Percentiles rank a stretch among this genome's conserved stretches.
These are phyloP conservation scores for Quercus wislizeni DNA, from an alignment of 306 rosid species.

Conservation along the genomic window DNA sequence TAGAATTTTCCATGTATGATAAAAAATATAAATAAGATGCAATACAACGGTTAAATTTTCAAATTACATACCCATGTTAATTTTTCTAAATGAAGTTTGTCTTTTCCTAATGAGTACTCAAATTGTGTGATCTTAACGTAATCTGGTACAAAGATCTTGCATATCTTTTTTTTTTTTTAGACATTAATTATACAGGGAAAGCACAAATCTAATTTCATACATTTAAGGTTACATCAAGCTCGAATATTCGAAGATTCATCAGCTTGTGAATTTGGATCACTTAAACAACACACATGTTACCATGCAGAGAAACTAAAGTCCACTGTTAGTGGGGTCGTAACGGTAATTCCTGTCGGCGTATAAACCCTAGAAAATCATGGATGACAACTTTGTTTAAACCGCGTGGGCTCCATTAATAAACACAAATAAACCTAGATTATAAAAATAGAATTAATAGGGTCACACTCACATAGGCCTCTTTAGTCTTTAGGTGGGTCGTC, in stretches of 20 bases:
- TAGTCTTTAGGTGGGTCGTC: conserved; percentile 76
- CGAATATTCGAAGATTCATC: conserved; percentile 28
- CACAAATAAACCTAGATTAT: conserved; percentile 2
- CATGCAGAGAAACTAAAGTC: conserved; percentile 25
- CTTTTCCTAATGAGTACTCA: too few relatives aligned
- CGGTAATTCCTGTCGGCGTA: conserved; percentile 62
- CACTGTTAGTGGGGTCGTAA: conserved; percentile 58
- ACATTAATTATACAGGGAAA: conserved; percentile 11
- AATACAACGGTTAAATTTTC: too few relatives aligned
- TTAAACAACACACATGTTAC: background rate
- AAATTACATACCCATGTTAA: too few relatives aligned
- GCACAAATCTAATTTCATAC: conserved; percentile 14
- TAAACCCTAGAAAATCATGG: conserved; percentile 49
- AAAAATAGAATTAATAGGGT: conserved; percentile 9
- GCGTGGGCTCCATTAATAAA: conserved; percentile 62
- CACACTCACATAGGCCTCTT: conserved; percentile 19
- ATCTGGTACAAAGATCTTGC: too few relatives aligned
- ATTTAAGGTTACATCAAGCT: conserved; percentile 24
- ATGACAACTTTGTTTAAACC: conserved; percentile 80
- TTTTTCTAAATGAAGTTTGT: too few relatives aligned
- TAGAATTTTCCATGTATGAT: too few relatives aligned
- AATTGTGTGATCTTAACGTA: too few relatives aligned
- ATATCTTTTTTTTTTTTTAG: too few relatives aligned
- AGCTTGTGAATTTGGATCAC: conserved; percentile 22
- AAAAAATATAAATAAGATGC: too few relatives aligned